A percentile compares a stretch with the other conserved stretches of the same genome.
Conservation (phyloP, 2,329 filamentous ascomycete genomes). For the Ascochyta viciae-villosae region DNA sequence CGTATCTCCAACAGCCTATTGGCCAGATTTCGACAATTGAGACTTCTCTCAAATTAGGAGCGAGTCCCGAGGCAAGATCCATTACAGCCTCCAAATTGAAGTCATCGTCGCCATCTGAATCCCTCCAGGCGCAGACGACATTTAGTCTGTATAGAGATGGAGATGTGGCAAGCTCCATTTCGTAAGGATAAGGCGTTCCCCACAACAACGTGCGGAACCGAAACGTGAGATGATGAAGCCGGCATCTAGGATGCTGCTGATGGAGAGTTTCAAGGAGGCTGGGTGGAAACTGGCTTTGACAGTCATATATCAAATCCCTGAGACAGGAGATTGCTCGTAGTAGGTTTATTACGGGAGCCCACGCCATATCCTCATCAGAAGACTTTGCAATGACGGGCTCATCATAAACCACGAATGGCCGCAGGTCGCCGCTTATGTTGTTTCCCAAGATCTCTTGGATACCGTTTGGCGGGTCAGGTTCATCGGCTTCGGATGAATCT, state of each 20-base stretch:
- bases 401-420: too few relatives aligned
- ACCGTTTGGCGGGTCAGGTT: too few relatives aligned
- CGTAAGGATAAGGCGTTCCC: constrained; percentile 29
- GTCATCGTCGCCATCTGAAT: not conserved
- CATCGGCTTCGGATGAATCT: too few relatives aligned
- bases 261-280: constrained; percentile 24
- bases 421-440: too few relatives aligned
- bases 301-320: too few relatives aligned
- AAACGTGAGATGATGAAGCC: constrained; percentile 30
- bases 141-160: constrained; percentile 26
- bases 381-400: too few relatives aligned
- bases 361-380: too few relatives aligned
- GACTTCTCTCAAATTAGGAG: constrained; percentile 18
- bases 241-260: constrained; percentile 23
- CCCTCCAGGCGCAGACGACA: not conserved
- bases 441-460: too few relatives aligned
- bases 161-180: constrained; percentile 32
- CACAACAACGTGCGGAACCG: constrained; percentile 29
- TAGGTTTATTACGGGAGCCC: too few relatives aligned
- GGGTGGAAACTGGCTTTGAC: constrained; percentile 14
- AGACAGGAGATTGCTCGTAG: too few relatives aligned
- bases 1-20: not conserved
- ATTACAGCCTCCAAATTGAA: too few relatives aligned
- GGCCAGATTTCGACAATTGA: too few relatives aligned
- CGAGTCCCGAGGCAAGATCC: constrained; percentile 24